Conservation (phyloP, 2,329 filamentous ascomycete species). For the Dactylonectria macrodidyma region DNA sequence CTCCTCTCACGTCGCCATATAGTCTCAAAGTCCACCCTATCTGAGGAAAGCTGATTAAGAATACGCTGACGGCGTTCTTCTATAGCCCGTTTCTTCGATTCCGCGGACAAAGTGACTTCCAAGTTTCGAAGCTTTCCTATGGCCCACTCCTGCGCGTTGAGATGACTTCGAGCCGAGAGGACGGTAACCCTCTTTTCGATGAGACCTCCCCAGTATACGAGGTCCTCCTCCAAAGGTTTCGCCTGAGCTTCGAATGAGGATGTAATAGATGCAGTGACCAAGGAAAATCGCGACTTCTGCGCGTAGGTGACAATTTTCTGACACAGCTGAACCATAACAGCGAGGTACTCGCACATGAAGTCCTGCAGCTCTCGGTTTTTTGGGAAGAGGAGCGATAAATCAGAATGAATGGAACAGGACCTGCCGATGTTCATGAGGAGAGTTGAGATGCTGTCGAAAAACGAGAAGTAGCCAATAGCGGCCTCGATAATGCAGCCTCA, state of each 20-base stretch:
- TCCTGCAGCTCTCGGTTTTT: neutral
- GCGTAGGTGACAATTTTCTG: neutral
- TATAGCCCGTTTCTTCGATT: neutral
- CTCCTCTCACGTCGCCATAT: slow-evolving; percentile 10
- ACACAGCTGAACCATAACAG: neutral
- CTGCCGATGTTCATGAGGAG: neutral
- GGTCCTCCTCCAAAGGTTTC: neutral
- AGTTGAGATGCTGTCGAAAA: neutral
- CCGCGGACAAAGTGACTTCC: too few species aligned
- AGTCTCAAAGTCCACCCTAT: neutral
- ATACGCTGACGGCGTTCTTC: neutral
- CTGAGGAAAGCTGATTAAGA: neutral
- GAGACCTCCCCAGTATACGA: neutral
- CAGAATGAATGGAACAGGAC: neutral
- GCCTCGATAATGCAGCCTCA: neutral
- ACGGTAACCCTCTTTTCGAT: neutral
- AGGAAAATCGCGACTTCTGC: neutral
- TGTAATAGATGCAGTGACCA: neutral
- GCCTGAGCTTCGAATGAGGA: neutral
- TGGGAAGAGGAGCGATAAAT: slow-evolving; percentile 3
- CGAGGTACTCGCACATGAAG: slow-evolving; percentile 6
- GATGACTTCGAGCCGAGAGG: too few species aligned
- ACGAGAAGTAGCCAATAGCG: neutral
- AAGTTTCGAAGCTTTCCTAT: too few species aligned
- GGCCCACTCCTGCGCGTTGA: too few species aligned